These are phyloP conservation scores for Carpinus viminea DNA, from an alignment of 306 rosid genomes.

Conservation along the genomic window DNA sequence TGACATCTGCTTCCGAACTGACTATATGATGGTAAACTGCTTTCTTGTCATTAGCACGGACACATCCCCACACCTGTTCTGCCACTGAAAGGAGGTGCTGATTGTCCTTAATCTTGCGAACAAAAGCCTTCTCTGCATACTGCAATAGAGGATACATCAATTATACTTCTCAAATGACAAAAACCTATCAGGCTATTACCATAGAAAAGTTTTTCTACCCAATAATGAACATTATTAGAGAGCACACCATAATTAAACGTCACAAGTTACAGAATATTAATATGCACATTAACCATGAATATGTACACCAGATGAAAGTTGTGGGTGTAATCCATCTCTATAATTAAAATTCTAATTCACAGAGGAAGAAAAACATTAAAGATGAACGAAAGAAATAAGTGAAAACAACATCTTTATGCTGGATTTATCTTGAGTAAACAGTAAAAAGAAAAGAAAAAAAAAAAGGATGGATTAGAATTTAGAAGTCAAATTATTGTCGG, in stretches of 20 bases:
- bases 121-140: constrained; percentile 65
- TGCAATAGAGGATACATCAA: constrained; percentile 45
- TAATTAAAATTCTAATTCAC: too few species aligned
- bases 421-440: too few species aligned
- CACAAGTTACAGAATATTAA: neutral
- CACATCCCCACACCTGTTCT: constrained; percentile 57
- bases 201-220: too few species aligned
- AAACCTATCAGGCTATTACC: neutral
- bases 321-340: too few species aligned
- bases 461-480: too few species aligned
- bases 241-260: neutral
- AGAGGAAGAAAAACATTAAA: too few species aligned
- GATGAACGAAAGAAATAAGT: too few species aligned
- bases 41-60: constrained; percentile 65
- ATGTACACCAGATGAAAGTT: too few species aligned
- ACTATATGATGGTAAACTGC: constrained; percentile 62
- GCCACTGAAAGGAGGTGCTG: constrained; percentile 34
- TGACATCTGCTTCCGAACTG: constrained; percentile 50
- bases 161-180: constrained; percentile 26
- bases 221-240: too few species aligned
- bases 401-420: too few species aligned
- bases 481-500: too few species aligned
- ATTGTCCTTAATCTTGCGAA: constrained; percentile 37
- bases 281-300: neutral
- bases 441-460: too few species aligned